Conservation (phyloP, 2,329 filamentous ascomycete genomes). For the Fusarium sp. region DNA sequence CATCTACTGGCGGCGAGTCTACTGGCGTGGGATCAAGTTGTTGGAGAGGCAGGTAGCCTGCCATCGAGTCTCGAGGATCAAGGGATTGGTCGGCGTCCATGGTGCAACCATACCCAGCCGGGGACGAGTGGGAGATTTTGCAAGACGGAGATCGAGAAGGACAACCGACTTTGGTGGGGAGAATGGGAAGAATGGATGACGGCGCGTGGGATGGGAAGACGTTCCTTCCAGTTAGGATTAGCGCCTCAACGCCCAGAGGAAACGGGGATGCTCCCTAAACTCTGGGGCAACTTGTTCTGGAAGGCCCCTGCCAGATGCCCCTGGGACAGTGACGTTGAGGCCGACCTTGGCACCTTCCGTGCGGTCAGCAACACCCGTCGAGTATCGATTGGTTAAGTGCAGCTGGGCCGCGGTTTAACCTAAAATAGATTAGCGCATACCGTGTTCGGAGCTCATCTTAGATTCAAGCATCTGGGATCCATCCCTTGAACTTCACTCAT, state of each 20-base stretch:
- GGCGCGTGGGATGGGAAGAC: constrained; percentile 24
- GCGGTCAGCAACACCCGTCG: constrained; percentile 35
- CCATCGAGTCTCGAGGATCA: constrained; percentile 39
- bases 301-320: constrained; percentile 27
- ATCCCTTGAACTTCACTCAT: constrained; percentile 8
- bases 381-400: constrained; percentile 31
- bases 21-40: constrained; percentile 88
- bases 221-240: constrained; percentile 37
- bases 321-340: constrained; percentile 41
- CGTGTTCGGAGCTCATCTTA: not conserved
- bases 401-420: not conserved
- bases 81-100: constrained; percentile 40
- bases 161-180: constrained; percentile 26
- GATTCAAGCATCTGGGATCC: too few species aligned
- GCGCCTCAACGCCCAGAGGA: constrained; percentile 39
- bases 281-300: constrained; percentile 35
- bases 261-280: constrained; percentile 23
- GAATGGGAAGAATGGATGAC: constrained; percentile 24
- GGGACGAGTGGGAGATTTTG: not conserved
- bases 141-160: constrained; percentile 2
- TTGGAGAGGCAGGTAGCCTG: constrained; percentile 69
- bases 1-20: constrained; percentile 60
- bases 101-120: constrained; percentile 20
- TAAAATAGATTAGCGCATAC: not conserved
- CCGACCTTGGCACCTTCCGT: not conserved